Evolutionary conservation across 2,329 filamentous ascomycete genomes (phyloP), one percentile per base, ranked within the genome.

Genomic region (Teratosphaeria zuluensis): DNA sequence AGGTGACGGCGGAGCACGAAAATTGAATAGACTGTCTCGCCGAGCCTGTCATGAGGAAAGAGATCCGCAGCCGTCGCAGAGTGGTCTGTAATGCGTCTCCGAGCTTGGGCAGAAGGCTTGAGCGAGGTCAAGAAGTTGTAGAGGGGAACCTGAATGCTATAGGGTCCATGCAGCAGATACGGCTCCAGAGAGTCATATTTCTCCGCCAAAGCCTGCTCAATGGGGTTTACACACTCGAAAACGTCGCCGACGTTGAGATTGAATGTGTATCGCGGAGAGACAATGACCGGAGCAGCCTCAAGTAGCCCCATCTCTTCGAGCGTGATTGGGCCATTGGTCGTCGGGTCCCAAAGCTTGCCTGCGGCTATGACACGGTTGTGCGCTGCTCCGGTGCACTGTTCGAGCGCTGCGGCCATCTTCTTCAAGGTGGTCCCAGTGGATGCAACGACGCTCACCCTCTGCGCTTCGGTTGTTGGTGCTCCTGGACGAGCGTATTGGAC

Each of bases 171-270:
- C 57, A 97, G 79, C 67, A 92, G 14, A 19, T 31, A 88, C 51
- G 84, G 82, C 80, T 94, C 96, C 28, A 99, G 75, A 61, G 92
- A 85, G 57, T 89, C 82, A 67, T 96, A 95, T 71, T 95, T 89
- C 59, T 85, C 81, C 64, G 94, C 77, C 24, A 97, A 85, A 66
- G 92, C 89, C 12, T 83, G 80, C 69, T 97, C 90, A 2, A 97
- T 79, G 1, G 80, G 77, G 68, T 62, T 76, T 57, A 62, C 48
- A 31, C 59, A 54, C 35, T 62, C 65, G 55, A 70, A 66, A 51
- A 68, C 62, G 32, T 62, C 63, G 31, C 58, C 60, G 31, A 70
- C 56, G 54, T 69, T 63, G 54, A 61, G 64, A 12, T 61, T 58
- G 48, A 61, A 60, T 11, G 60, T 65, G 57, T 68, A 65, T 24